Evolutionary conservation across 345 rosid species (phyloP).

Genomic region (Citrus cavaleriei): DNA sequence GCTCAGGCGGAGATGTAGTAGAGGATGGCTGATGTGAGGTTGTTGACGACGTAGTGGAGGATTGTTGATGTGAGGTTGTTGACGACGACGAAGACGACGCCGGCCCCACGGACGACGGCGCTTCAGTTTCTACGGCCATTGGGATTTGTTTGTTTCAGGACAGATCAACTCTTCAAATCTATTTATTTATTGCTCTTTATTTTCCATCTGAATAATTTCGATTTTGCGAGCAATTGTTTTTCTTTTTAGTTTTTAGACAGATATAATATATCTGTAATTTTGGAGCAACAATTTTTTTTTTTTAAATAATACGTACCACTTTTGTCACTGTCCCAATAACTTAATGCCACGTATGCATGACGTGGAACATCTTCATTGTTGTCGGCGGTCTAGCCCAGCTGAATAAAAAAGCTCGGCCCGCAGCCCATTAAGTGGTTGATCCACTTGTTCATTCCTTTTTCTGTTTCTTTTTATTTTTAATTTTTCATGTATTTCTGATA

Average conservation of each 20-base stretch:
- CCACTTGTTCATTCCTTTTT: no score
- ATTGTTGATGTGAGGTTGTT: constrained; percentile 22
- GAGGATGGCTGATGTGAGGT: constrained; percentile 22
- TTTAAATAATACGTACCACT: neutral
- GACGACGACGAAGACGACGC: constrained; percentile 11
- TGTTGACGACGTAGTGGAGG: constrained; percentile 13
- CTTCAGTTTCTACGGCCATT: constrained; percentile 47
- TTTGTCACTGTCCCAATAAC: neutral
- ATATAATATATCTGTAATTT: neutral
- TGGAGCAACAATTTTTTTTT: neutral
- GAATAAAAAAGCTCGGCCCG: neutral
- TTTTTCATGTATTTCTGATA: no score
- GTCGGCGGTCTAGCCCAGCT: neutral
- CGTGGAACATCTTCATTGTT: neutral
- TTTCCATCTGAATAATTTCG: neutral
- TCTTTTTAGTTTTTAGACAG: neutral
- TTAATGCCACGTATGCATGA: neutral
- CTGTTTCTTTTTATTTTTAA: no score
- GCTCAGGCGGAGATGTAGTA: constrained; percentile 22
- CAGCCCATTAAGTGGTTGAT: neutral
- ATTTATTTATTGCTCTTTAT: neutral
- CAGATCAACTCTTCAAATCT: neutral
- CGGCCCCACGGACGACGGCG: constrained; percentile 13
- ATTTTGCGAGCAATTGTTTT: neutral
- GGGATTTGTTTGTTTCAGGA: neutral